Conservation (phyloP, 495 filamentous ascomycete species). For the Elaphomyces granulatus region DNA sequence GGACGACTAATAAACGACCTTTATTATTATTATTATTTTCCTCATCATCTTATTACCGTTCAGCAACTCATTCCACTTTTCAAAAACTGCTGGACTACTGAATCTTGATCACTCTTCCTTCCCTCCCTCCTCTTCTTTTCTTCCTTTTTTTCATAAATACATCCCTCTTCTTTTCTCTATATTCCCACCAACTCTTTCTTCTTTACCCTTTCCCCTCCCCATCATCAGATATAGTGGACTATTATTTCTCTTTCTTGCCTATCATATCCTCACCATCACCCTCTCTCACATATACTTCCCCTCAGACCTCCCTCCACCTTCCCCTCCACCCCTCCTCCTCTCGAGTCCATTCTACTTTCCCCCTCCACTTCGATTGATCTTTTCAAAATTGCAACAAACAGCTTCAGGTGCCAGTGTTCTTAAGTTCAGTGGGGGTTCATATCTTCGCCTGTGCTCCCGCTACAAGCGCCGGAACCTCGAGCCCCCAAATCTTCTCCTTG, state of each 20-base stretch:
- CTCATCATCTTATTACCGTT: slow-evolving; percentile 5
- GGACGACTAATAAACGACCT: too few species aligned
- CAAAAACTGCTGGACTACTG: not conserved
- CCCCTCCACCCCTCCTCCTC: slow-evolving; percentile 3
- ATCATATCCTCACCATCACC: too few species aligned
- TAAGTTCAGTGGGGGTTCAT: slow-evolving; percentile 1
- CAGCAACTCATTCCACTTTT: not conserved
- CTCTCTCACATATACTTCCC: too few species aligned
- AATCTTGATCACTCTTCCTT: slow-evolving; percentile 4
- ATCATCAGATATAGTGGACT: too few species aligned
- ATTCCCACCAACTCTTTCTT: slow-evolving; percentile 2
- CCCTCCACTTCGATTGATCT: not conserved
- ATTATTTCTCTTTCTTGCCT: too few species aligned
- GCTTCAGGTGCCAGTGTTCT: not conserved
- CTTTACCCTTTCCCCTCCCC: slow-evolving; percentile 2
- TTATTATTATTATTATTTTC: slow-evolving; percentile 12
- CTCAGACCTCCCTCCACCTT: not conserved
- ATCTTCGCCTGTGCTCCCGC: slow-evolving; percentile 1
- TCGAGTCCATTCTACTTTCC: not conserved
- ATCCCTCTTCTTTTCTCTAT: not conserved
- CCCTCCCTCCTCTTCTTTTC: slow-evolving; percentile 3
- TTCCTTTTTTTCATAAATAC: slow-evolving; percentile 1
- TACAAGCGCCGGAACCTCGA: slow-evolving; percentile 3
- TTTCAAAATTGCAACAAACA: slow-evolving; percentile 1
- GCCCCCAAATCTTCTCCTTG: too few species aligned